phyloP scores from a whole-genome alignment of 2,329 filamentous ascomycete genomes.

The Cladorrhinum sp. region DNA sequence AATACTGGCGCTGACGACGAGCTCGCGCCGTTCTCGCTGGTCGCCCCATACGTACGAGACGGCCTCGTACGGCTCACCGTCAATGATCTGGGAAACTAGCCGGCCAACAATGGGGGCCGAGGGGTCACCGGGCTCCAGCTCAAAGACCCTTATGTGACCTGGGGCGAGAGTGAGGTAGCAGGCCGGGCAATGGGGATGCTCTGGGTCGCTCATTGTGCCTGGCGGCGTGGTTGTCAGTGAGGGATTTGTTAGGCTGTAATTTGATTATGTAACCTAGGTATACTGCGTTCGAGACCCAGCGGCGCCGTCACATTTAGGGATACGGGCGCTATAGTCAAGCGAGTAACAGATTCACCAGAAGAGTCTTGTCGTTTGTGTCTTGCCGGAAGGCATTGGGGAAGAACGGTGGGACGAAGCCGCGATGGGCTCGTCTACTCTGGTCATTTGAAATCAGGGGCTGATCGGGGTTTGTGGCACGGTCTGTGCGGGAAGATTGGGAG shows the following conservation, averaged over 20 bases:
- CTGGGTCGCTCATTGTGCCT: not conserved
- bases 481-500: not conserved
- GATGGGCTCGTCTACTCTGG: not conserved
- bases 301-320: no score
- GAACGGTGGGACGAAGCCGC: not conserved
- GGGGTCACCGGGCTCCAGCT: slow-evolving; percentile 16
- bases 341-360: no score
- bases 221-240: not conserved
- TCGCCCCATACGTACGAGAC: slow-evolving; percentile 26
- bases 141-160: slow-evolving; percentile 16
- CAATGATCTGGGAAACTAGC: slow-evolving; percentile 12
- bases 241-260: not conserved
- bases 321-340: no score
- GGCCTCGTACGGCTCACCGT: slow-evolving; percentile 19
- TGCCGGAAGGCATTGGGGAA: not conserved
- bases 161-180: slow-evolving; percentile 16
- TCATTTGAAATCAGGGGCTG: not conserved
- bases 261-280: not conserved
- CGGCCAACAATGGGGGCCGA: slow-evolving; percentile 11
- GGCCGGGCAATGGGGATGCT: not conserved
- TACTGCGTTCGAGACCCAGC: not conserved
- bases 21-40: slow-evolving; percentile 2
- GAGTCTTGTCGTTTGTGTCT: not conserved
- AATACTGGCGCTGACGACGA: slow-evolving; percentile 10
- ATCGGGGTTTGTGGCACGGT: not conserved